Evolutionary conservation across 2,329 filamentous ascomycete genomes (phyloP), one percentile per base, ranked within the genome.

Genomic region (Botrytis galanthina): DNA sequence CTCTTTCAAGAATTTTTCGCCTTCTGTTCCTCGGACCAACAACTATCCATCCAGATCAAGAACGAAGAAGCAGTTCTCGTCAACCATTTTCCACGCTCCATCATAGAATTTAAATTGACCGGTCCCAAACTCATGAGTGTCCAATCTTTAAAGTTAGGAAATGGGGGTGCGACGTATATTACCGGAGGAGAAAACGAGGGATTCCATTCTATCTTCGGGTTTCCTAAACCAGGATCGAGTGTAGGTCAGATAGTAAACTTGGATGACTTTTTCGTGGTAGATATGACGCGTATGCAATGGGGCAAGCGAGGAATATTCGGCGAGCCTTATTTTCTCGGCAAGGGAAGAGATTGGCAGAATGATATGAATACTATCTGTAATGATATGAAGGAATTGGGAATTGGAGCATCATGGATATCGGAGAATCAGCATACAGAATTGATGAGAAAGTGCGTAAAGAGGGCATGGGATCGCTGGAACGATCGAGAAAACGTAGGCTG

Each of bases 1-100:
- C 57, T 74, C 14, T 74, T 61, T 16, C 60, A 73, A 42, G 26
- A 70, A 37, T 71, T 73, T 37, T 70, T 74, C 39, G 20, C 32
- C 1, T 14, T 73, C 26, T 73, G 61, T 62, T 68, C 73, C n/a
- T 18, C 46, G 37, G 67, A 37, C 5, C 73, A 74, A 48, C 46
- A 57, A 39, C 18, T 69, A 10, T 63, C 54, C 0, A 62, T 71
- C 37, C 67, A 64, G 7, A 48, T 73, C 71, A n/a, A 48, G 9
- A 68, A 69, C 22, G 35, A 70, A 64, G 35, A 20, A 5, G 44
- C 61, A 14, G 20, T 60, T n/a, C 48, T 54, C 26, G 12, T n/a
- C 12, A 0, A 54, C 12, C 48, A 4, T 7, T n/a, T n/a, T 14
- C 48, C 48, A n/a, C 48, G 4, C 48, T 54, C 26, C 12, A 54